Base-by-base conservation (phyloP, 768 basidiomycete genomes). In the Strobilomyces confusus region DNA sequence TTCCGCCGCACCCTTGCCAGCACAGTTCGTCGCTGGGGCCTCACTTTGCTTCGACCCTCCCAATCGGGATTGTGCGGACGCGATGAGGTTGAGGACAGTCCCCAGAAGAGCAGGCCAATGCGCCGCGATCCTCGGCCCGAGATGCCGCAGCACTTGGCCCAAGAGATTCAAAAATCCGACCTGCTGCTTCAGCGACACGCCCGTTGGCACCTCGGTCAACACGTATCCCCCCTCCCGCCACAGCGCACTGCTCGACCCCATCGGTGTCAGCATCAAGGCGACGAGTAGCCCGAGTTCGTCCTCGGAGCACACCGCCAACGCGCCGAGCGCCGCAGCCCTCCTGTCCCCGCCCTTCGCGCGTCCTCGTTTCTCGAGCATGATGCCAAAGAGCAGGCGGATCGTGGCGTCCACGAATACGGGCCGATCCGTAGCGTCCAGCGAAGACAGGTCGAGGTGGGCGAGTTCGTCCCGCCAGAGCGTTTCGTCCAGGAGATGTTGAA, bases 391-490 rank as follows among this genome's bases (percentile, higher is more conserved):
- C 2, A 98, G 65, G 23, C 94, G 79, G 30, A 90, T 80, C 52
- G 87, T 64, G 15, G 87, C 75, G 29, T 85, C 82, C 9, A 97
- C 77, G 14, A 92, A 73, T 57, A 85, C 85, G 2, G 63, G 60
- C 30, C 95, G 78, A 58, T 86, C 82, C 1, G 74, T 69, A 1
- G 73, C 63, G 17, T 80, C 76, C 51, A 86, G 73, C 7, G 80
- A 79, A n/a, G 73, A 73, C 12, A 95, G 72, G 52, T 88, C 78
- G 40, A 98, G 78, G 14, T 81, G 76, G 2, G 84, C 78, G 5
- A 98, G 79, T 58, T 89, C 84, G 63, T 98, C 95, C n/a, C 94
- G 75, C 83, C 94, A 97, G 44, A 87, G 74, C 8, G 84, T 86
- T 44, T 92, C 88, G 56, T 98, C 93, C 30, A 99, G 75, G 12